phyloP scores from a whole-genome alignment of 495 filamentous ascomycete species.

The Penicillium manginii region DNA sequence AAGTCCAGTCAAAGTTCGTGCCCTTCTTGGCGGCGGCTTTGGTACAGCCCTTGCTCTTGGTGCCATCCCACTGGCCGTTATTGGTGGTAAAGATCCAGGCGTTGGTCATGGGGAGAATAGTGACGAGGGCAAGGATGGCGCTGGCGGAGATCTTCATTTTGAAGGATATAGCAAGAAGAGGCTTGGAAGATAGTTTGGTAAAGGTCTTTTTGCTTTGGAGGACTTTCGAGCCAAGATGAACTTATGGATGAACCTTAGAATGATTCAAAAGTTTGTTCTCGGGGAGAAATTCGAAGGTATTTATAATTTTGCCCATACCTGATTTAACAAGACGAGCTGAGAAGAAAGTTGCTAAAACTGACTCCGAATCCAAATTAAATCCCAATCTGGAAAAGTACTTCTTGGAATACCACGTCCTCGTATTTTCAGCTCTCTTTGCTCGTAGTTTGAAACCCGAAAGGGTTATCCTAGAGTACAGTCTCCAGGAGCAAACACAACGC shows the following conservation, averaged over 20 bases:
- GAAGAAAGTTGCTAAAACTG: too few species aligned
- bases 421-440: neutral
- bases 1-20: neutral
- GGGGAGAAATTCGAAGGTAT: neutral
- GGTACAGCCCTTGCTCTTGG: neutral
- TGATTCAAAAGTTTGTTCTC: neutral
- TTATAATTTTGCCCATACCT: neutral
- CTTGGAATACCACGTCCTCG: neutral
- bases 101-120: neutral
- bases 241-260: neutral
- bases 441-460: neutral
- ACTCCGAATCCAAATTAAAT: neutral
- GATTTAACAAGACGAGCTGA: neutral
- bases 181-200: neutral
- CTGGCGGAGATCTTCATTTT: constrained; percentile 3
- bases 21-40: neutral
- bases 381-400: neutral
- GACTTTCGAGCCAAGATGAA: neutral
- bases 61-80: neutral
- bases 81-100: neutral
- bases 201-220: neutral
- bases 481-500: neutral
- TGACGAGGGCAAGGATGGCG: constrained; percentile 1
- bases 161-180: neutral
- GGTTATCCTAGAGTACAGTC: neutral